phyloP scores from a whole-genome alignment of 768 basidiomycete species.

The Leccinum incarnatum region DNA sequence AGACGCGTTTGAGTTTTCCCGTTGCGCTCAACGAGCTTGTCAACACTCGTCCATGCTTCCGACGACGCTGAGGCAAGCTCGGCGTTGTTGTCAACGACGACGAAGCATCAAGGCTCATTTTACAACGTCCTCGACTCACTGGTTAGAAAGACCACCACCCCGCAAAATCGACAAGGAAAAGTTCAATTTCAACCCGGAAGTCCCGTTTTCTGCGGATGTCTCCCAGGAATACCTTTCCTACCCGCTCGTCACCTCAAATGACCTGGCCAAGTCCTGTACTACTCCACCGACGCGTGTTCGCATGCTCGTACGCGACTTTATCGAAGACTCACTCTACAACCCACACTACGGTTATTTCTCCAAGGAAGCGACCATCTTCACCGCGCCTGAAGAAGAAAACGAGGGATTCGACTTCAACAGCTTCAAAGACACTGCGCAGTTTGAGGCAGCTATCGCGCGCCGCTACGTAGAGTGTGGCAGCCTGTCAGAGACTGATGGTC shows the following conservation, averaged over 20 bases:
- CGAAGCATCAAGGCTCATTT: conserved; percentile 25
- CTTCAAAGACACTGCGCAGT: conserved; percentile 68
- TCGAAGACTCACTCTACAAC: conserved; percentile 96
- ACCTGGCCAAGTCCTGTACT: conserved; percentile 48
- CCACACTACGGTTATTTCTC: conserved; percentile 98
- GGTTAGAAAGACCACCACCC: conserved; percentile 11
- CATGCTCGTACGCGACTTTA: conserved; percentile 95
- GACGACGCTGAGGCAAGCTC: conserved; percentile 16
- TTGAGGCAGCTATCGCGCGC: conserved; percentile 76
- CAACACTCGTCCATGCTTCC: conserved; percentile 20
- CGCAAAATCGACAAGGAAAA: conserved; percentile 42
- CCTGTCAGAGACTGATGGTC: conserved; percentile 55
- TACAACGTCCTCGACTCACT: conserved; percentile 17
- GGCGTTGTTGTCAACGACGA: conserved; percentile 20
- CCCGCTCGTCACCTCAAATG: conserved; percentile 68
- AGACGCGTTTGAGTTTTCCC: conserved; percentile 3
- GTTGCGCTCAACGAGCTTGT: conserved; percentile 1
- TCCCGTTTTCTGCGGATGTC: conserved; percentile 50
- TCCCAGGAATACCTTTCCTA: conserved; percentile 45
- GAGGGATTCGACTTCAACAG: conserved; percentile 62
- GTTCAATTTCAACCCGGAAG: conserved; percentile 74
- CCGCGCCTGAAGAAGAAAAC: conserved; percentile 44
- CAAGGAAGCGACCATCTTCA: conserved; percentile 88
- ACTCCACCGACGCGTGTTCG: conserved; percentile 77
- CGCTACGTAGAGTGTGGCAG: conserved; percentile 72